Conservation (phyloP, 306 rosid genomes). For the Herpetospermum pedunculosum region DNA sequence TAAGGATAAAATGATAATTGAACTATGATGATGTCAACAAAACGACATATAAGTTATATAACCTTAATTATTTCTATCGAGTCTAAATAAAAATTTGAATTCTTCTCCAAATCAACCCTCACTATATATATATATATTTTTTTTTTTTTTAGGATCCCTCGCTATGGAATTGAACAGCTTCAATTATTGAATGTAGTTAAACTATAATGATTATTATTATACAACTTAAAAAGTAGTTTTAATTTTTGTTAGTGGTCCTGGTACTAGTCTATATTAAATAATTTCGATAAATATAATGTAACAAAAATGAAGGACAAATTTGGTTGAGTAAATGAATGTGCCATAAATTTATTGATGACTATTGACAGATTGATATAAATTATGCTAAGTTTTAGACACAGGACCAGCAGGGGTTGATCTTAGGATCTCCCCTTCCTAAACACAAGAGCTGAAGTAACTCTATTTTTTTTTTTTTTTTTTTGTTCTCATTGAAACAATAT, state of each 20-base stretch:
- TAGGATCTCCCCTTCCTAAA: not conserved
- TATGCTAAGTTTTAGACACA: not conserved
- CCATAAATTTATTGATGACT: not conserved
- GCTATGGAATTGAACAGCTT: too few relatives aligned
- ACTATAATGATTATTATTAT: not conserved
- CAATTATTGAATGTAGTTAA: not conserved
- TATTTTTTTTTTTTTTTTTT: too few relatives aligned
- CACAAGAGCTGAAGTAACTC: not conserved
- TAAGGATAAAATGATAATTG: too few relatives aligned
- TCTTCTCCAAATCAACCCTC: too few relatives aligned
- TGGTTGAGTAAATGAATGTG: not conserved
- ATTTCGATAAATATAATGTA: not conserved
- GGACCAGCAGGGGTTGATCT: not conserved
- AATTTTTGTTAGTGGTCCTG: not conserved
- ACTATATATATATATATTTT: too few relatives aligned
- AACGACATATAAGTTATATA: too few relatives aligned
- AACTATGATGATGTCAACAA: too few relatives aligned
- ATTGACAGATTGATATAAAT: not conserved
- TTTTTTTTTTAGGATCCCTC: too few relatives aligned
- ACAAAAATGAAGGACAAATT: not conserved
- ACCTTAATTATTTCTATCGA: too few relatives aligned
- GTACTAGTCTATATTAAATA: not conserved
- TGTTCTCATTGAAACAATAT: too few relatives aligned
- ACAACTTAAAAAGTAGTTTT: not conserved
- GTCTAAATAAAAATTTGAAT: too few relatives aligned